These are phyloP conservation scores for Aspergillus jensenii DNA, from an alignment of 2,329 filamentous ascomycete species.

Conservation along the genomic window DNA sequence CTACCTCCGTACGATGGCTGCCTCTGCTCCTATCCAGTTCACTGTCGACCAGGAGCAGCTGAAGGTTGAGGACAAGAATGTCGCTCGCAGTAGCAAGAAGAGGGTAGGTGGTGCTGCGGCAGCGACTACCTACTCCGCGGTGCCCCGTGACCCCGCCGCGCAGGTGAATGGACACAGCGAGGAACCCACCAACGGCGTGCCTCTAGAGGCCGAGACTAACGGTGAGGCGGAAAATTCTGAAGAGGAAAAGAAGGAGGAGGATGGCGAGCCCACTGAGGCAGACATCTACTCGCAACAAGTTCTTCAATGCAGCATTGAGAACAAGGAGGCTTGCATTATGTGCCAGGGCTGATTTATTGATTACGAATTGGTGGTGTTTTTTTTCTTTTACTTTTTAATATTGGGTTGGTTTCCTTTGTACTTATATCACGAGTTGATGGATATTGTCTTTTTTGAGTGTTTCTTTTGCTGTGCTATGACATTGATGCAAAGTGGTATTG, in stretches of 20 bases:
- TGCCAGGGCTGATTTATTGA: slow-evolving; percentile 73
- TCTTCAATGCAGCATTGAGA: slow-evolving; percentile 93
- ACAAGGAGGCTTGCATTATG: slow-evolving; percentile 93
- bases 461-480: slow-evolving; percentile 3
- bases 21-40: slow-evolving; percentile 96
- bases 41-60: slow-evolving; percentile 97
- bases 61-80: slow-evolving; percentile 78
- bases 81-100: slow-evolving; percentile 72
- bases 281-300: slow-evolving; percentile 96
- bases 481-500: slow-evolving; percentile 7
- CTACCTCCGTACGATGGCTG: slow-evolving; percentile 97
- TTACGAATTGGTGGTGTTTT: not conserved
- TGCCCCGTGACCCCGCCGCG: slow-evolving; percentile 67
- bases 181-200: slow-evolving; percentile 23
- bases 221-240: slow-evolving; percentile 48
- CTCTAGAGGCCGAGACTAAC: slow-evolving; percentile 42
- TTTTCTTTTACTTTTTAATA: slow-evolving; percentile 4
- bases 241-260: slow-evolving; percentile 67
- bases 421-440: slow-evolving; percentile 37
- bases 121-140: slow-evolving; percentile 58
- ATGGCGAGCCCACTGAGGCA: slow-evolving; percentile 73
- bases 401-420: slow-evolving; percentile 21
- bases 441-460: slow-evolving; percentile 13
- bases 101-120: slow-evolving; percentile 60
- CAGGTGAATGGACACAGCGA: slow-evolving; percentile 58